phyloP scores from a whole-genome alignment of 352 stramenopile species.

The Globisporangium viniferum region DNA sequence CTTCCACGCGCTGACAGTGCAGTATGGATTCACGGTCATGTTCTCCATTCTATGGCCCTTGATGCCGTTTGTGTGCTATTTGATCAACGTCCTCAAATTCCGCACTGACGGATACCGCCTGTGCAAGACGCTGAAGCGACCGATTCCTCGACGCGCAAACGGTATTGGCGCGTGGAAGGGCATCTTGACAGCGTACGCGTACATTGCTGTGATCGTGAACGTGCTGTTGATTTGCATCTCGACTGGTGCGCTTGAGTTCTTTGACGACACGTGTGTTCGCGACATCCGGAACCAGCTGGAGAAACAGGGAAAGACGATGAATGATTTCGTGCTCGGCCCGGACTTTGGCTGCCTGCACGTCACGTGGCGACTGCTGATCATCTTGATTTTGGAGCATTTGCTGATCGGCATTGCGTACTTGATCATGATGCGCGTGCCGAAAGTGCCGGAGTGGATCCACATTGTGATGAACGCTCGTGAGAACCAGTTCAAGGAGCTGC shows the following conservation, averaged over 20 bases:
- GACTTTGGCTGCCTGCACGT: slow-evolving; percentile 65
- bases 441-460: slow-evolving; percentile 51
- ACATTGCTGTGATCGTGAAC: slow-evolving; percentile 70
- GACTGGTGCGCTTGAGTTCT: slow-evolving; percentile 69
- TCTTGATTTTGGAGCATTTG: slow-evolving; percentile 56
- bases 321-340: slow-evolving; percentile 64
- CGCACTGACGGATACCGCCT: slow-evolving; percentile 64
- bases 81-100: slow-evolving; percentile 71
- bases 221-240: slow-evolving; percentile 73
- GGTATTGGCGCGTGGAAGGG: slow-evolving; percentile 72
- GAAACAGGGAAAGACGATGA: slow-evolving; percentile 59
- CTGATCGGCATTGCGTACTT: slow-evolving; percentile 53
- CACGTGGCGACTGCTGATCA: slow-evolving; percentile 52
- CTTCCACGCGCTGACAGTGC: slow-evolving; percentile 66
- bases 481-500: slow-evolving; percentile 61
- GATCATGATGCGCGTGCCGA: slow-evolving; percentile 45
- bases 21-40: slow-evolving; percentile 78
- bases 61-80: slow-evolving; percentile 70
- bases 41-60: slow-evolving; percentile 77
- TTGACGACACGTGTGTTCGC: slow-evolving; percentile 46
- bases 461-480: slow-evolving; percentile 53
- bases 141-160: slow-evolving; percentile 64
- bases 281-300: slow-evolving; percentile 57
- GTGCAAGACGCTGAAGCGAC: slow-evolving; percentile 67
- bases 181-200: slow-evolving; percentile 55